Percentiles rank a stretch among this genome's conserved stretches.
Conservation (phyloP, 768 basidiomycete species). For the Mycena venus region DNA sequence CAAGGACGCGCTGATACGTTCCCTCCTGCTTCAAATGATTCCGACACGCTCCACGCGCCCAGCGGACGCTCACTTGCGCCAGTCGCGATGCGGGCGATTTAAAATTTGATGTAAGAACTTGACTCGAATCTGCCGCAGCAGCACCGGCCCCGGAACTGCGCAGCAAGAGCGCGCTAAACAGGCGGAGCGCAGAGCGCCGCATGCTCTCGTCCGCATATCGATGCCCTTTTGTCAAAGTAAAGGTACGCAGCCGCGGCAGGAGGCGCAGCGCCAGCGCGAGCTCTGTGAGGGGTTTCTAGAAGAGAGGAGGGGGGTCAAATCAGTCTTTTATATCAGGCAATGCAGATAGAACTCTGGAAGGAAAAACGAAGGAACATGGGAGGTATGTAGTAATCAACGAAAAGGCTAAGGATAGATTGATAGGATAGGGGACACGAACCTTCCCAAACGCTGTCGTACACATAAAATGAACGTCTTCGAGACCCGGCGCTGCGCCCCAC, state of each 20-base stretch:
- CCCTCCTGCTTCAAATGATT: slow-evolving; percentile 66
- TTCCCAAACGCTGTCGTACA: slow-evolving; percentile 61
- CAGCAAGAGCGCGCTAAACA: slow-evolving; percentile 33
- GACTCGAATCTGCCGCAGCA: too few relatives aligned
- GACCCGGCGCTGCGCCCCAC: slow-evolving; percentile 49
- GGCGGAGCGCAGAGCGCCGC: slow-evolving; percentile 54
- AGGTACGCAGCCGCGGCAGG: slow-evolving; percentile 56
- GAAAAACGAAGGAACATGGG: too few relatives aligned
- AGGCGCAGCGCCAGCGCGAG: slow-evolving; percentile 53
- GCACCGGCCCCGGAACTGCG: neutral
- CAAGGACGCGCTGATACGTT: slow-evolving; percentile 4
- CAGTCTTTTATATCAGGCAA: neutral
- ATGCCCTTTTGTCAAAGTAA: slow-evolving; percentile 65
- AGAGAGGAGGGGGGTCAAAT: neutral
- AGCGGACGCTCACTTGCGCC: slow-evolving; percentile 60
- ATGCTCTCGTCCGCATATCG: slow-evolving; percentile 61
- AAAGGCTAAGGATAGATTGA: too few relatives aligned
- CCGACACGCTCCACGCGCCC: slow-evolving; percentile 60
- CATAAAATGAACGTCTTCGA: slow-evolving; percentile 66
- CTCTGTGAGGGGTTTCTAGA: slow-evolving; percentile 57
- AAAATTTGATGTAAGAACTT: too few relatives aligned
- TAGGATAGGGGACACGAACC: too few relatives aligned
- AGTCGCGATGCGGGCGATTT: slow-evolving; percentile 43
- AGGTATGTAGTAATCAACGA: too few relatives aligned
- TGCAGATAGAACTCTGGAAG: too few relatives aligned